A percentile compares a stretch with the other conserved stretches of the same genome.
Evolutionary conservation across 2,329 filamentous ascomycete genomes (phyloP).

Genomic region (Ophiosphaerella narmari): DNA sequence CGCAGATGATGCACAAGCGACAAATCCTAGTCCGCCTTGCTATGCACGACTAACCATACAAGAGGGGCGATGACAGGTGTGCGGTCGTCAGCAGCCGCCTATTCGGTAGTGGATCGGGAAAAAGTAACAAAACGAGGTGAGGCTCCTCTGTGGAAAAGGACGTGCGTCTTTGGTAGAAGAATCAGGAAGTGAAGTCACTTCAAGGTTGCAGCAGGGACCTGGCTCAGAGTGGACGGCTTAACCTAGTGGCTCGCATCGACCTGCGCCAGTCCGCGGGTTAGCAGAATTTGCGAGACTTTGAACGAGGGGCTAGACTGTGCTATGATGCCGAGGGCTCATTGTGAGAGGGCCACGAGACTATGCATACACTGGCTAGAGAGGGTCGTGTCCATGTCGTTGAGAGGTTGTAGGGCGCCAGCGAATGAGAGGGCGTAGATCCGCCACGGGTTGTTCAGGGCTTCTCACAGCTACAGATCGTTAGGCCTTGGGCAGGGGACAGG

Average conservation of each 20-base stretch:
- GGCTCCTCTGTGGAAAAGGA: conserved; percentile 25
- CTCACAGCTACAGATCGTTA: conserved; percentile 15
- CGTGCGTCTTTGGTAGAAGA: conserved; percentile 35
- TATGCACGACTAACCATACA: conserved; percentile 41
- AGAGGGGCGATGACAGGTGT: conserved; percentile 27
- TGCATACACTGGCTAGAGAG: conserved; percentile 37
- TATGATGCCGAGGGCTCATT: conserved; percentile 29
- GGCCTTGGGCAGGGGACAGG: conserved; percentile 8
- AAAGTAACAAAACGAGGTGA: conserved; percentile 28
- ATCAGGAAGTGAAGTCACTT: conserved; percentile 35
- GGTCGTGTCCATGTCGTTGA: conserved; percentile 34
- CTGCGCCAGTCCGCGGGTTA: conserved; percentile 25
- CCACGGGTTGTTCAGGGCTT: conserved; percentile 21
- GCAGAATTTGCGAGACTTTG: conserved; percentile 28
- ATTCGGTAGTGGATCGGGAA: conserved; percentile 32
- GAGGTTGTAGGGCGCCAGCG: conserved; percentile 24
- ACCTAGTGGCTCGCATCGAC: conserved; percentile 34
- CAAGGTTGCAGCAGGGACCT: conserved; percentile 21
- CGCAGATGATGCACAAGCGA: conserved; percentile 37
- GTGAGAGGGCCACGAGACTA: conserved; percentile 41
- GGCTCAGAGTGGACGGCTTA: conserved; percentile 21
- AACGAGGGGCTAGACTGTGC: conserved; percentile 32
- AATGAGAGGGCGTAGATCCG: conserved; percentile 25
- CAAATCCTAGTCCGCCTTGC: conserved; percentile 26
- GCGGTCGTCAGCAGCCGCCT: conserved; percentile 34